These are phyloP conservation scores for Arbutus unedo DNA, from an alignment of 148 eudicot genomes.

Conservation along the genomic window DNA sequence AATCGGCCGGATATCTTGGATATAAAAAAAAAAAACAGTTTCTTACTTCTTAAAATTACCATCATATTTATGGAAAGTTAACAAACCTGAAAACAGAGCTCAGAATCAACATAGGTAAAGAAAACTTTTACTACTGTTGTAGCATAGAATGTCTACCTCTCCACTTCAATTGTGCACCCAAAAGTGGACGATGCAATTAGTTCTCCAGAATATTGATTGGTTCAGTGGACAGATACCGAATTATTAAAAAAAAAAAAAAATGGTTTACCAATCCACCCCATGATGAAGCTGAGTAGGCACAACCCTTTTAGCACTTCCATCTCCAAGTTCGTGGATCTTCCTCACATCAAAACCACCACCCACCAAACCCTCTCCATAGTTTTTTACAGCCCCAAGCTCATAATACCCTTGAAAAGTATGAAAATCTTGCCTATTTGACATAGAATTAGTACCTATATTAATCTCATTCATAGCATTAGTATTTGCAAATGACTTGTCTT, in stretches of 20 bases:
- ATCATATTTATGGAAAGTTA: neutral
- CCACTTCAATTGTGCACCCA: too few species aligned
- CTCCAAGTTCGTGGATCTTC: conserved; percentile 11
- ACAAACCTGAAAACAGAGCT: neutral
- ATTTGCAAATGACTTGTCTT: neutral
- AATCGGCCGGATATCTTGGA: too few species aligned
- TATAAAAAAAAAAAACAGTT: too few species aligned
- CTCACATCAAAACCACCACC: conserved; percentile 9
- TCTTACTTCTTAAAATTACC: neutral
- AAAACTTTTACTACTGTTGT: neutral
- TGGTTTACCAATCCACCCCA: conserved; percentile 15
- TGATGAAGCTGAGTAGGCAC: conserved; percentile 19
- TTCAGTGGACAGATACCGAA: too few species aligned
- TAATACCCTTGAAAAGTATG: neutral
- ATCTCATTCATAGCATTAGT: neutral
- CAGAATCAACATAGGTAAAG: neutral
- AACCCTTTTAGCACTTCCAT: conserved; percentile 16
- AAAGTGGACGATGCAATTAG: too few species aligned
- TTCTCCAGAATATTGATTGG: too few species aligned
- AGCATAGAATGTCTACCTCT: too few species aligned
- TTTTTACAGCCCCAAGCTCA: neutral
- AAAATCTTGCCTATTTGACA: neutral
- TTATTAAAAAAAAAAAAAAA: too few species aligned
- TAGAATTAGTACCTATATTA: neutral
- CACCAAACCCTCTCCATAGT: conserved; percentile 19